A percentile compares a stretch with the other conserved stretches of the same genome.
These are phyloP conservation scores for Pseudotulostoma volvatum DNA, from an alignment of 495 filamentous ascomycete species.

Conservation along the genomic window DNA sequence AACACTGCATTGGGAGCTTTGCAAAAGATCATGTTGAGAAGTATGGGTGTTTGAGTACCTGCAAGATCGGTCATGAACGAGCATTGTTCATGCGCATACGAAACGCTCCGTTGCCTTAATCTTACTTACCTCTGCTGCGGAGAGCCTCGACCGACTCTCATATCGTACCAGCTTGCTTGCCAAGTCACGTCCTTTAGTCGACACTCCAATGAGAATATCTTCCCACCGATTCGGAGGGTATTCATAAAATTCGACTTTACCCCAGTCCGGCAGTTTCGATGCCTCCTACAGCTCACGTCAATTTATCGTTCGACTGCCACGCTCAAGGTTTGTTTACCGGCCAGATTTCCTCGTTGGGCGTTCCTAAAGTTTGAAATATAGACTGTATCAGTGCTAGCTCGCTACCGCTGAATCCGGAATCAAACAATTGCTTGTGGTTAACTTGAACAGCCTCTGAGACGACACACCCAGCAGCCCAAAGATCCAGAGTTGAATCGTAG, in stretches of 20 bases:
- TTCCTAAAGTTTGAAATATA: constrained; percentile 80
- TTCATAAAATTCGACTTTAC: constrained; percentile 44
- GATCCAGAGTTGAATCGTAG: constrained; percentile 59
- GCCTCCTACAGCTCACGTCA: constrained; percentile 30
- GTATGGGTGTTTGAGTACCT: neutral
- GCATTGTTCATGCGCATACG: neutral
- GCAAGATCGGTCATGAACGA: neutral
- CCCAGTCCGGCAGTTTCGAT: constrained; percentile 42
- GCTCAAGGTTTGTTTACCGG: constrained; percentile 32
- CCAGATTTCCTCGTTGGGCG: constrained; percentile 62
- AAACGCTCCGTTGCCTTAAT: too few relatives aligned
- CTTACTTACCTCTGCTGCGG: constrained; percentile 32
- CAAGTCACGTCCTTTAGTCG: constrained; percentile 35
- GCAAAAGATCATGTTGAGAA: neutral
- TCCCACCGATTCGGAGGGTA: constrained; percentile 37
- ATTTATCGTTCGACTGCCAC: neutral
- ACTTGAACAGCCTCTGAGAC: constrained; percentile 45
- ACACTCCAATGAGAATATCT: constrained; percentile 31
- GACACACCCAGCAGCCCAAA: constrained; percentile 81
- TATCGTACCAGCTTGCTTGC: constrained; percentile 38
- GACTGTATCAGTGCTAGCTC: constrained; percentile 80
- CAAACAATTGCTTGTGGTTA: constrained; percentile 49
- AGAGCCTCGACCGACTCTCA: constrained; percentile 35
- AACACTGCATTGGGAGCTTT: too few relatives aligned
- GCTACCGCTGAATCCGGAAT: constrained; percentile 73